phyloP scores from a whole-genome alignment of 768 basidiomycete genomes.

The Pulveroboletus frians region DNA sequence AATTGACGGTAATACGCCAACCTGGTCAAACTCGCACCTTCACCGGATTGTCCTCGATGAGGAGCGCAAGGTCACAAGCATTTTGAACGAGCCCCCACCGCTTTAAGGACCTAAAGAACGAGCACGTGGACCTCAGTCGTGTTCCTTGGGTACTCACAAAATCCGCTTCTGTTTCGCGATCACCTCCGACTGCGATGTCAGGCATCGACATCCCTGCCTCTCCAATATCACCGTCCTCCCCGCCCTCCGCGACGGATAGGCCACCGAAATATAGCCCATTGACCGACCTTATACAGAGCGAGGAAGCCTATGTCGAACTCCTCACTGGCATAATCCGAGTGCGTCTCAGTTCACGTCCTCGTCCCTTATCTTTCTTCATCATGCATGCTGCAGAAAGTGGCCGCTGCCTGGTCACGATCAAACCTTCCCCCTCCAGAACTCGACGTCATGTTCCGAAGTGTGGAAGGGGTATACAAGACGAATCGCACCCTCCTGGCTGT shows the following conservation, averaged over 20 bases:
- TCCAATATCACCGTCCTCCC: constrained; percentile 17
- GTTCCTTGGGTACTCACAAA: constrained; percentile 21
- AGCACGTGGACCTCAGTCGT: neutral
- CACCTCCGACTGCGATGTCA: constrained; percentile 12
- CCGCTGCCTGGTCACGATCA: constrained; percentile 93
- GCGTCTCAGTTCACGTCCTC: constrained; percentile 29
- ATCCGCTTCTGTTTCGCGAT: neutral
- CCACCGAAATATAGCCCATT: constrained; percentile 75
- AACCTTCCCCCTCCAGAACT: constrained; percentile 92
- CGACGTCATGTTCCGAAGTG: constrained; percentile 89
- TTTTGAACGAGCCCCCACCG: constrained; percentile 2
- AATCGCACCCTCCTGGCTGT: constrained; percentile 79
- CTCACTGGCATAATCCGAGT: constrained; percentile 89
- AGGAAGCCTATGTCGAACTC: constrained; percentile 87
- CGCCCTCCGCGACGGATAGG: constrained; percentile 38
- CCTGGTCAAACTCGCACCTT: neutral
- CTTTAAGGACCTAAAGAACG: constrained; percentile 14
- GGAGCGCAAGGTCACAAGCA: neutral
- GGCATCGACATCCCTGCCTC: constrained; percentile 22
- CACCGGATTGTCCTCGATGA: neutral
- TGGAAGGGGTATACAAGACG: constrained; percentile 90
- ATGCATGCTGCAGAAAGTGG: constrained; percentile 69
- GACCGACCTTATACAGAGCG: constrained; percentile 89
- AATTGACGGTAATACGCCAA: neutral
- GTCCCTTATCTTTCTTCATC: constrained; percentile 7